A percentile compares a stretch with the other conserved stretches of the same genome.
These are phyloP conservation scores for Ophiostoma sp. DNA, from an alignment of 2,329 filamentous ascomycete genomes.

Conservation along the genomic window DNA sequence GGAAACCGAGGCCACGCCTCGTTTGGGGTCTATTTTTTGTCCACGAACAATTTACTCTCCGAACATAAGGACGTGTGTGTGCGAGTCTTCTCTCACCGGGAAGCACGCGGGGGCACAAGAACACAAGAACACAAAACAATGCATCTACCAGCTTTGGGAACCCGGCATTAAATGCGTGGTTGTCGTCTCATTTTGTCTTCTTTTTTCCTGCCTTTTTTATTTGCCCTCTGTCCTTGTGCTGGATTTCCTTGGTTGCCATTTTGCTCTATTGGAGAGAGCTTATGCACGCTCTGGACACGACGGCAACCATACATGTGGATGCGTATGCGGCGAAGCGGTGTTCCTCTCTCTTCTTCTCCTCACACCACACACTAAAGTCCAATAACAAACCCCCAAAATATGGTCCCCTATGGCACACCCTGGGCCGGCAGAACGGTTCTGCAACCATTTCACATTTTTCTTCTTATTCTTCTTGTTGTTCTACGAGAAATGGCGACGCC, in stretches of 20 bases:
- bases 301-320: slow-evolving; percentile 14
- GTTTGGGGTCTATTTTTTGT: background rate
- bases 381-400: background rate
- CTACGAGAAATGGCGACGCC: background rate
- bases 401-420: background rate
- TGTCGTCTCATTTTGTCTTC: background rate
- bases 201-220: background rate
- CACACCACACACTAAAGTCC: background rate
- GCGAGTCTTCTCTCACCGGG: background rate
- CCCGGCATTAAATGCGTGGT: background rate
- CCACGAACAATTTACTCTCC: background rate
- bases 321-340: background rate
- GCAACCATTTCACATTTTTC: slow-evolving; percentile 7
- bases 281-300: slow-evolving; percentile 13
- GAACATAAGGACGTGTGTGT: no score
- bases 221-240: background rate
- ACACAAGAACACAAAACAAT: no score
- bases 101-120: background rate
- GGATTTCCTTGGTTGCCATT: background rate
- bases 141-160: background rate
- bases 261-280: background rate
- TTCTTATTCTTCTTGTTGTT: background rate
- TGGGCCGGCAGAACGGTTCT: slow-evolving; percentile 21
- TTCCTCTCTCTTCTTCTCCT: background rate
- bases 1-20: background rate